Percentiles rank a stretch among this genome's conserved stretches.
Conservation (phyloP, 176 grass and related monocot species). For the Poa pratensis region DNA sequence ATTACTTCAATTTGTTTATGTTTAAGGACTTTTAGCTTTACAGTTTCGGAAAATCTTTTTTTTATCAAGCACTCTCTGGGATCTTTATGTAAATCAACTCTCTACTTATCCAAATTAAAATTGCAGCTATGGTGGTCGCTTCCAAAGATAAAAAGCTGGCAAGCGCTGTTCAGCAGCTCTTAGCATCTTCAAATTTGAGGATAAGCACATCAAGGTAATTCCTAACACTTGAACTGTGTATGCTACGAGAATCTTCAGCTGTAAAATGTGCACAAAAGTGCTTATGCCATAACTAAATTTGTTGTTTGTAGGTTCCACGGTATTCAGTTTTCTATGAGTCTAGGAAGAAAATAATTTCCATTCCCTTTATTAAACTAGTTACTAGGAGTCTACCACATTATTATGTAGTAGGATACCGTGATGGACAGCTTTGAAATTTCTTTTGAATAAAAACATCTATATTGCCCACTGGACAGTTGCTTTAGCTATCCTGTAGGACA, state of each 20-base stretch:
- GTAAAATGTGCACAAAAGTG: background rate
- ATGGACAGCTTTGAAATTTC: background rate
- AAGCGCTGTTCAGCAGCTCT: slow-evolving; percentile 69
- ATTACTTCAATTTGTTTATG: slow-evolving; percentile 5
- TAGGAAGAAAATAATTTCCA: background rate
- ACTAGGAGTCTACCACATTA: background rate
- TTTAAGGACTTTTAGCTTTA: background rate
- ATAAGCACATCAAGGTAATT: slow-evolving; percentile 88
- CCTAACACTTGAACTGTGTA: background rate
- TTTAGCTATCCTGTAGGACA: slow-evolving; percentile 4
- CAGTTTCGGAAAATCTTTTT: background rate
- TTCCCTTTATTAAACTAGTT: background rate
- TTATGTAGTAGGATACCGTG: background rate
- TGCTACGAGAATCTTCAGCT: background rate
- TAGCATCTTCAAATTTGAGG: slow-evolving; percentile 85
- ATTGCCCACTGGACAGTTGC: background rate
- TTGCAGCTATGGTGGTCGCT: slow-evolving; percentile 92
- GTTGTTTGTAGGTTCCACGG: background rate
- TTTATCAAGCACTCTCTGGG: background rate
- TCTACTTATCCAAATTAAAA: slow-evolving; percentile 34
- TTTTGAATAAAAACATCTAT: background rate
- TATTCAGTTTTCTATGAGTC: background rate
- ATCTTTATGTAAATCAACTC: background rate
- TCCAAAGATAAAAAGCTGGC: slow-evolving; percentile 95
- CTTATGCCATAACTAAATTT: background rate